phyloP scores from a whole-genome alignment of 1,284 basidiomycete species.

The Agaricales sp. region DNA sequence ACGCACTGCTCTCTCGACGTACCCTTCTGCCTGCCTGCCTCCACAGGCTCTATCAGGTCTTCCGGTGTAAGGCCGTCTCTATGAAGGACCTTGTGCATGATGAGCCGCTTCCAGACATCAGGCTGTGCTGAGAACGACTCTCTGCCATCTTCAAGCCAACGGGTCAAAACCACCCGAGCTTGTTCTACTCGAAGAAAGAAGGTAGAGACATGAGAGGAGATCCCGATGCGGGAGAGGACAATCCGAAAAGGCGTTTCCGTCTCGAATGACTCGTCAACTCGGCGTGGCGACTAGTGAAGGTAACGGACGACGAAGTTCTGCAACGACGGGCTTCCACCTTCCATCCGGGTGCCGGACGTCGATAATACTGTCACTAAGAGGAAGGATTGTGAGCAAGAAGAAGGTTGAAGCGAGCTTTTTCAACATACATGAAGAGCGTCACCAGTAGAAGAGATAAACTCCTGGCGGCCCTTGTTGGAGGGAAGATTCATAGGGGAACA shows the following conservation, averaged over 20 bases:
- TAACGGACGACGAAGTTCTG: slow-evolving; percentile 10
- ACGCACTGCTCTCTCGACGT: not conserved
- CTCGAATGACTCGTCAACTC: slow-evolving; percentile 10
- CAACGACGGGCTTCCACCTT: slow-evolving; percentile 8
- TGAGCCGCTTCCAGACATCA: slow-evolving; percentile 66
- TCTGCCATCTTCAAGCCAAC: slow-evolving; percentile 71
- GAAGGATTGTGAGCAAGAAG: too few species aligned
- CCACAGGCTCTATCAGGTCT: slow-evolving; percentile 19
- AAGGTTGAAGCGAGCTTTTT: too few species aligned
- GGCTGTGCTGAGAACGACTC: slow-evolving; percentile 67
- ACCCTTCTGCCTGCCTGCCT: slow-evolving; percentile 37
- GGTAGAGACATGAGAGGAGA: slow-evolving; percentile 28
- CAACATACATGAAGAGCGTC: too few species aligned
- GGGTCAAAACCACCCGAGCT: slow-evolving; percentile 55
- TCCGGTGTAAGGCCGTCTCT: slow-evolving; percentile 35
- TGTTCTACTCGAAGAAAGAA: slow-evolving; percentile 35
- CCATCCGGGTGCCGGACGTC: too few species aligned
- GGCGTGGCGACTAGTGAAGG: not conserved
- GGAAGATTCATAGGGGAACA: too few species aligned
- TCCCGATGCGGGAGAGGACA: slow-evolving; percentile 34
- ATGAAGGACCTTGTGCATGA: slow-evolving; percentile 69
- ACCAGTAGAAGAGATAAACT: too few species aligned
- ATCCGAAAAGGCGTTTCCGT: slow-evolving; percentile 27
- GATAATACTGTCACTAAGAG: too few species aligned
- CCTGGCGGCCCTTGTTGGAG: too few species aligned